Percentiles rank a stretch among this genome's conserved stretches.
These are phyloP conservation scores for Alnus rubra DNA, from an alignment of 306 rosid genomes.

Conservation along the genomic window DNA sequence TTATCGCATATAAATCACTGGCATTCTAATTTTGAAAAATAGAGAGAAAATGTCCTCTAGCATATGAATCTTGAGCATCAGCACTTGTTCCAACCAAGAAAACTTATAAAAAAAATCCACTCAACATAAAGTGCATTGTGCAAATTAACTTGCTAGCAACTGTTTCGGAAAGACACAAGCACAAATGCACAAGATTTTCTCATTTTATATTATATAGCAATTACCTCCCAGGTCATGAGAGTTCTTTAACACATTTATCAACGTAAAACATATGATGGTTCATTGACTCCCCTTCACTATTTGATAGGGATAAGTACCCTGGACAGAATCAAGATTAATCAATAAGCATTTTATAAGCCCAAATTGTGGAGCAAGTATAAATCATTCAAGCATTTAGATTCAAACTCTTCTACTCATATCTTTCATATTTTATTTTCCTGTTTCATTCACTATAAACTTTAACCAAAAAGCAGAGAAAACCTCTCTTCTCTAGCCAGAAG, in stretches of 20 bases:
- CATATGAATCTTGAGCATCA: neutral
- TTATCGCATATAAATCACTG: constrained; percentile 10
- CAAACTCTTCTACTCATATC: neutral
- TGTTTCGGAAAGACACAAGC: too few species aligned
- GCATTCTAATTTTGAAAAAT: constrained; percentile 30
- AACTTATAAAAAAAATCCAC: neutral
- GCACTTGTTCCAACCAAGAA: neutral
- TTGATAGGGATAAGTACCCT: neutral
- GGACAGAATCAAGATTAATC: neutral
- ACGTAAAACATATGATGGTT: neutral
- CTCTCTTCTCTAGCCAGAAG: neutral
- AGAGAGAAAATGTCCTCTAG: constrained; percentile 3
- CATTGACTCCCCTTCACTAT: neutral
- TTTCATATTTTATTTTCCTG: neutral
- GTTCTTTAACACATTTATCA: neutral
- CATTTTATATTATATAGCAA: too few species aligned
- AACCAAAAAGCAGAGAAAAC: neutral
- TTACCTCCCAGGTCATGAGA: neutral
- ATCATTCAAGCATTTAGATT: too few species aligned
- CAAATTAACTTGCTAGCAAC: neutral
- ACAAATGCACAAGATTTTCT: too few species aligned
- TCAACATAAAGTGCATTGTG: too few species aligned
- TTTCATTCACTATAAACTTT: neutral
- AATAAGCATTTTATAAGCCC: neutral
- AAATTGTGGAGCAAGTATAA: neutral